Conservation (phyloP, 805 yeast species). For the Dipodascus albidus region DNA sequence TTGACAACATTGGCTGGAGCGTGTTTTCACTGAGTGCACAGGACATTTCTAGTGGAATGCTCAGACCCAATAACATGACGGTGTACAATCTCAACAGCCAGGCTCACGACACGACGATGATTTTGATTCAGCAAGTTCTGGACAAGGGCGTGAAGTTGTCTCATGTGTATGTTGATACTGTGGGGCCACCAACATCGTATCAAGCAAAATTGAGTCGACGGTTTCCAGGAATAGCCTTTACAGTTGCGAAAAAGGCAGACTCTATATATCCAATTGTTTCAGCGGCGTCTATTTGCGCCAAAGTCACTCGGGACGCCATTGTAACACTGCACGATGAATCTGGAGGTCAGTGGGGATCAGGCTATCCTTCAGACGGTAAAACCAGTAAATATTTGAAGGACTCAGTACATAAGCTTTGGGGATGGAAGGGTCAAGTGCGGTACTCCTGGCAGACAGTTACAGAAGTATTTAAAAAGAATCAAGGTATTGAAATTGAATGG, state of each 20-base stretch:
- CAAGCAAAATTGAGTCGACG: constrained; percentile 56
- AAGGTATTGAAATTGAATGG: constrained; percentile 50
- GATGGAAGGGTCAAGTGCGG: constrained; percentile 71
- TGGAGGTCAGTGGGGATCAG: constrained; percentile 60
- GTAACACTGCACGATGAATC: constrained; percentile 23
- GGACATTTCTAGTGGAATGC: constrained; percentile 86
- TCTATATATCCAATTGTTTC: constrained; percentile 84
- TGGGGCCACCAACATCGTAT: constrained; percentile 86
- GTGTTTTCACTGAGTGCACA: constrained; percentile 75
- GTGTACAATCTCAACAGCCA: constrained; percentile 80
- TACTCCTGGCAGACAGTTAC: constrained; percentile 93
- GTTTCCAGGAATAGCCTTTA: constrained; percentile 62
- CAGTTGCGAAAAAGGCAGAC: constrained; percentile 93
- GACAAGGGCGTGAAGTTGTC: constrained; percentile 49
- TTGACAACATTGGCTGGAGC: constrained; percentile 70
- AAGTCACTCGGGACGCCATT: constrained; percentile 79
- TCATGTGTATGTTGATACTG: constrained; percentile 86
- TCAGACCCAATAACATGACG: constrained; percentile 41
- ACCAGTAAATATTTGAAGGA: constrained; percentile 66
- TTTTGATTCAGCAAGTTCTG: constrained; percentile 53
- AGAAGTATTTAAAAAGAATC: constrained; percentile 48
- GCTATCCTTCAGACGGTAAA: constrained; percentile 88
- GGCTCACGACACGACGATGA: constrained; percentile 91
- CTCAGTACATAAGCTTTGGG: constrained; percentile 61
- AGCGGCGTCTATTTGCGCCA: constrained; percentile 92